phyloP scores from a whole-genome alignment of 495 filamentous ascomycete species.

The Neurospora sp. region DNA sequence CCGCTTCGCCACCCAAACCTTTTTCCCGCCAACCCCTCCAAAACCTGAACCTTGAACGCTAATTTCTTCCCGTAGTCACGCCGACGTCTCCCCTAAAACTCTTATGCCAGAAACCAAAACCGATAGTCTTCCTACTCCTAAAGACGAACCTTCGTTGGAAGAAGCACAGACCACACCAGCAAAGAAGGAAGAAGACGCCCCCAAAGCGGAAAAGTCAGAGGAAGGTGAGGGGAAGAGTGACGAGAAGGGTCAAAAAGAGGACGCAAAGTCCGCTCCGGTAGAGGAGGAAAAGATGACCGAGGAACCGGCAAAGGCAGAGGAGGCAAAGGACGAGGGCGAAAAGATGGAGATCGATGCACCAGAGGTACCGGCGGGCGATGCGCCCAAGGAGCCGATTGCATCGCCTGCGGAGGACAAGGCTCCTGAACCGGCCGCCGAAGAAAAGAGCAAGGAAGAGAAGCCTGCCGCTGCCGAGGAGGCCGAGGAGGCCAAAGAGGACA shows the following conservation, averaged over 20 bases:
- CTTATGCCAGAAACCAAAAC: not conserved
- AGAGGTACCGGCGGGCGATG: not conserved
- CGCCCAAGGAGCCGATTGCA: not conserved
- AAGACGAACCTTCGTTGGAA: not conserved
- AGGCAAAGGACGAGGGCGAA: not conserved
- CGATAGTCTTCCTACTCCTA: not conserved
- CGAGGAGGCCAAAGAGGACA: constrained; percentile 6
- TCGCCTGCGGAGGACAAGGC: not conserved
- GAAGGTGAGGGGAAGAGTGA: not conserved
- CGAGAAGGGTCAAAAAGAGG: not conserved
- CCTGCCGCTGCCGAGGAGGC: constrained; percentile 10
- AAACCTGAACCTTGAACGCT: not conserved
- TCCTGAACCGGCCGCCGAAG: not conserved
- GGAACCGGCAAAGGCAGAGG: not conserved
- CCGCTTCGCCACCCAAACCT: not conserved
- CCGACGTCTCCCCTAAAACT: not conserved
- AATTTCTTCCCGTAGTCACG: not conserved
- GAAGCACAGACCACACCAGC: not conserved
- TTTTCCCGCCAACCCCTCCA: not conserved
- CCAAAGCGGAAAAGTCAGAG: not conserved
- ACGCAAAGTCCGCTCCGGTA: not conserved
- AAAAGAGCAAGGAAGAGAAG: constrained; percentile 6
- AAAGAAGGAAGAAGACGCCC: not conserved
- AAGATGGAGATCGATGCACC: not conserved
- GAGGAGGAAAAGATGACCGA: not conserved